Evolutionary conservation across 176 grass and related monocot species (phyloP).

Genomic region (Triticum dicoccoides): DNA sequence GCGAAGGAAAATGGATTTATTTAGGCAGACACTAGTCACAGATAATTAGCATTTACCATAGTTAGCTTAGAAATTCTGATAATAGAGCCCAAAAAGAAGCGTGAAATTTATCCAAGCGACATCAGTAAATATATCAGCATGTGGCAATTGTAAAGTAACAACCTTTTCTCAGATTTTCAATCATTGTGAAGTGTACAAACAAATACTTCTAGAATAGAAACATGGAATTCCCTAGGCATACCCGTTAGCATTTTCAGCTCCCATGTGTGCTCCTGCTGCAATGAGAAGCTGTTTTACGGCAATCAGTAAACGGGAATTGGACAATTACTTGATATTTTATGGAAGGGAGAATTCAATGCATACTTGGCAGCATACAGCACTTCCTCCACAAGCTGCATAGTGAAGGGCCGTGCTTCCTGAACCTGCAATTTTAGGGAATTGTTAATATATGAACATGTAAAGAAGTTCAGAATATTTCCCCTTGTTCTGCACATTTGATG

Average conservation of each 20-base stretch:
- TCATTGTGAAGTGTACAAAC: not conserved
- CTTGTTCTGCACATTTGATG: not conserved
- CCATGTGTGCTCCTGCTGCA: conserved; percentile 78
- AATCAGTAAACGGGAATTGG: conserved; percentile 37
- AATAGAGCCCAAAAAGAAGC: not conserved
- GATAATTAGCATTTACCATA: not conserved
- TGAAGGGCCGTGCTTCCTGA: conserved; percentile 90
- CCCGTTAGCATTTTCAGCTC: conserved; percentile 75
- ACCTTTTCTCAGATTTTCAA: not conserved
- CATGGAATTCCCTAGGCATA: conserved; percentile 22
- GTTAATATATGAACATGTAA: conserved; percentile 15
- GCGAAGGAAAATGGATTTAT: not conserved
- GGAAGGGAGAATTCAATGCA: conserved; percentile 30
- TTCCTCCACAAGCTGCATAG: conserved; percentile 94
- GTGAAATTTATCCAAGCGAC: not conserved
- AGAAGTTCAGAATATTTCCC: not conserved
- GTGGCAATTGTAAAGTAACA: conserved; percentile 1
- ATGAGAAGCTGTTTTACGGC: conserved; percentile 70
- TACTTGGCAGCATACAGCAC: conserved; percentile 91
- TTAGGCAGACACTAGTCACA: not conserved
- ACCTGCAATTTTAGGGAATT: conserved; percentile 53
- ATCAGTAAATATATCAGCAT: not conserved
- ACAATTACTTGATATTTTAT: conserved; percentile 14
- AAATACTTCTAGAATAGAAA: conserved; percentile 17
- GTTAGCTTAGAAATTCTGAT: not conserved